phyloP scores from a whole-genome alignment of 2,329 filamentous ascomycete species.

The Escovopsis sp. region DNA sequence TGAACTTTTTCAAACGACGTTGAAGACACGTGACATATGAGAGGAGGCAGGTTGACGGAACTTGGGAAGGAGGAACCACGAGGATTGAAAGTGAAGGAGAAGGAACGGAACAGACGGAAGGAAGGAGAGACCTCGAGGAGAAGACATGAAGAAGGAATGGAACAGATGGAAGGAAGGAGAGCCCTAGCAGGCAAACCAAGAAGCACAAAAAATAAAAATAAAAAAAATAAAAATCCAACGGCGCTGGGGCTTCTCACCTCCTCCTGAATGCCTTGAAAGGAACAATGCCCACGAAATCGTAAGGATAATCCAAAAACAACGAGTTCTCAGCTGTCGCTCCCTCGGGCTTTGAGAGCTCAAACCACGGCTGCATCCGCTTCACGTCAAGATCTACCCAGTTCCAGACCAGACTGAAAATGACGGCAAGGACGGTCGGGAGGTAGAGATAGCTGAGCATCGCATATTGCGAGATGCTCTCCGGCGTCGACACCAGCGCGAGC shows the following conservation, averaged over 20 bases:
- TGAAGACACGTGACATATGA: no score
- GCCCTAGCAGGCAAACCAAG: no score
- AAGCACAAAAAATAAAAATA: neutral
- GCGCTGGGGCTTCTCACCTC: slow-evolving; percentile 8
- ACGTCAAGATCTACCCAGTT: slow-evolving; percentile 45
- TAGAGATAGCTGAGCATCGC: slow-evolving; percentile 32
- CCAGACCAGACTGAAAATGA: slow-evolving; percentile 42
- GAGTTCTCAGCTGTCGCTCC: slow-evolving; percentile 32
- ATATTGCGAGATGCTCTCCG: slow-evolving; percentile 19
- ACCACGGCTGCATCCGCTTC: slow-evolving; percentile 45
- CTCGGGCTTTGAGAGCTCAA: slow-evolving; percentile 33
- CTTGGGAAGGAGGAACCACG: no score
- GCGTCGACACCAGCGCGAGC: slow-evolving; percentile 13
- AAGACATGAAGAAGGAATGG: no score
- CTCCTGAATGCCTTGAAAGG: slow-evolving; percentile 16
- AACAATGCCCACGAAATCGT: slow-evolving; percentile 19
- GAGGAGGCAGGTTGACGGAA: no score
- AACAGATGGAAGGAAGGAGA: no score
- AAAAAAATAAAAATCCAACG: no score
- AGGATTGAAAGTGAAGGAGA: no score
- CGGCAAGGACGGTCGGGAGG: slow-evolving; percentile 36
- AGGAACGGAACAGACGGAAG: no score
- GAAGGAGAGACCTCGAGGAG: no score
- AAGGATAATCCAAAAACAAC: slow-evolving; percentile 38
- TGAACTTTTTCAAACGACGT: no score